Percentiles rank a stretch among this genome's conserved stretches.
These are phyloP conservation scores for Fusarium foetens DNA, from an alignment of 2,329 filamentous ascomycete species.

Conservation along the genomic window DNA sequence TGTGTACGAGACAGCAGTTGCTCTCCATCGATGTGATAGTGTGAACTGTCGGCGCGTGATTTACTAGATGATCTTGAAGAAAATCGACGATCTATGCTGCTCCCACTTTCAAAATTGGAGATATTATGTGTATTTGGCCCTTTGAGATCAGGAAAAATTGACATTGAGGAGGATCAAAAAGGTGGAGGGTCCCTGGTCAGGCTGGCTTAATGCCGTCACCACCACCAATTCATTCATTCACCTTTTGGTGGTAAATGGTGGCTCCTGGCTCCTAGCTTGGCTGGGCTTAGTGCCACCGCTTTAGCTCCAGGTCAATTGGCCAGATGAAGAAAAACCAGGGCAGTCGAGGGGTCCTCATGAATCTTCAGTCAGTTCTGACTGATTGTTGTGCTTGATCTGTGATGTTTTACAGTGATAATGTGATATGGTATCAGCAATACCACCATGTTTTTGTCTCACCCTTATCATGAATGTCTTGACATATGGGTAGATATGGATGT, in stretches of 20 bases:
- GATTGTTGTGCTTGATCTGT: background rate
- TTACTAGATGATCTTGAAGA: background rate
- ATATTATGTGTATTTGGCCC: background rate
- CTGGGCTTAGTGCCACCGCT: slow-evolving; percentile 34
- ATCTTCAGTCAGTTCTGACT: background rate
- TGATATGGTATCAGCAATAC: background rate
- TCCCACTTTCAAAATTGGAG: background rate
- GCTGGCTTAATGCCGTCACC: slow-evolving; percentile 35
- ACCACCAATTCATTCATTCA: background rate
- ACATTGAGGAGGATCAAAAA: background rate
- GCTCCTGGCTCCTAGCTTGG: slow-evolving; percentile 14
- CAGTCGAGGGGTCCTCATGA: slow-evolving; percentile 6
- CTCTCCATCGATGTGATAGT: background rate
- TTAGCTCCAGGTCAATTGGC: slow-evolving; percentile 38
- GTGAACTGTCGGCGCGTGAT: slow-evolving; percentile 6
- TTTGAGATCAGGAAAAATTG: background rate
- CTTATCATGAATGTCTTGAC: background rate
- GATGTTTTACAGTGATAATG: background rate
- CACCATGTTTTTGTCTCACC: background rate
- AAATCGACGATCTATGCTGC: background rate
- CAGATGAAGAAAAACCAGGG: slow-evolving; percentile 29
- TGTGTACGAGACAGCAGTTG: too few species aligned
- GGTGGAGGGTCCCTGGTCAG: slow-evolving; percentile 18
- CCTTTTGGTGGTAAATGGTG: slow-evolving; percentile 13
- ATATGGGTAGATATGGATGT: background rate